Evolutionary conservation across 441 rosid genomes (phyloP).

Genomic region (Gossypium schwendimanii): DNA sequence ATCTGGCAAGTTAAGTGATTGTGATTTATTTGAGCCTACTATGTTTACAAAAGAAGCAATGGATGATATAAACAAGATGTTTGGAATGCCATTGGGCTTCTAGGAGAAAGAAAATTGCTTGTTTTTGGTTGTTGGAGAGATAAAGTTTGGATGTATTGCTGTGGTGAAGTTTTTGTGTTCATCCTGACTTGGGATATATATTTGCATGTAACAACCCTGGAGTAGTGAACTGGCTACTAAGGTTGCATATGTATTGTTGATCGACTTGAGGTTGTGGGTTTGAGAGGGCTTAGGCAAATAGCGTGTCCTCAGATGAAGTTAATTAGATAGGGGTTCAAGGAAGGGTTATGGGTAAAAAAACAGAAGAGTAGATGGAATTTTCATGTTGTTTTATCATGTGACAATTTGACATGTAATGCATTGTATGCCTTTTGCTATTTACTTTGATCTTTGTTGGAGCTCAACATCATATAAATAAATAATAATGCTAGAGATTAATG

Average conservation of each 20-base stretch:
- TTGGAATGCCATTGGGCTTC: conserved; percentile 69
- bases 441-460: conserved; percentile 1
- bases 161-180: not conserved
- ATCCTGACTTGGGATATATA: not conserved
- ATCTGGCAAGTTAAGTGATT: conserved; percentile 27
- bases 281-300: not conserved
- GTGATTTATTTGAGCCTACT: conserved; percentile 71
- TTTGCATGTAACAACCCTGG: conserved; percentile 5
- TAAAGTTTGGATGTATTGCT: not conserved
- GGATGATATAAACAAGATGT: conserved; percentile 83
- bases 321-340: not conserved
- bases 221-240: not conserved
- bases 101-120: conserved; percentile 13
- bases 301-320: not conserved
- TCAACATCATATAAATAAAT: too few relatives aligned
- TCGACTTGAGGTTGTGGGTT: not conserved
- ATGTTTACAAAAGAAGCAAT: conserved; percentile 69
- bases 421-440: not conserved
- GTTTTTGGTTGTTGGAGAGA: not conserved
- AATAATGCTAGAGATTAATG: too few relatives aligned
- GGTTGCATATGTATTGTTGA: not conserved
- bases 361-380: not conserved
- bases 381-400: not conserved
- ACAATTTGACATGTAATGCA: not conserved
- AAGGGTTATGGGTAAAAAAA: not conserved